Evolutionary conservation across 257 asterid genomes (phyloP).

Genomic region (Solanum dulcamara): DNA sequence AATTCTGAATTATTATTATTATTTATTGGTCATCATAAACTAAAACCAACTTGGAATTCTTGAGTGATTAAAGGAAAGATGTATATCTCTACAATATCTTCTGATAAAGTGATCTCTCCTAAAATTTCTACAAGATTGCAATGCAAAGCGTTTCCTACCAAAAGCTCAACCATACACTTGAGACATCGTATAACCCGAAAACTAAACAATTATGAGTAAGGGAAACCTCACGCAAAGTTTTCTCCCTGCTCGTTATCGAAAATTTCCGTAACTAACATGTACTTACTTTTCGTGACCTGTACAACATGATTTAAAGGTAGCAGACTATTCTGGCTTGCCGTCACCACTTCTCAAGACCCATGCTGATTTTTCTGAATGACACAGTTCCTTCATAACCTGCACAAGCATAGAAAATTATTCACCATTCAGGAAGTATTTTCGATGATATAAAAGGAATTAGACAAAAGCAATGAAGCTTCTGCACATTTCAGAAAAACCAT

Average conservation of each 20-base stretch:
- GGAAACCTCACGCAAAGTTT: background rate
- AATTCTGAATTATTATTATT: too few species aligned
- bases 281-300: background rate
- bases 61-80: background rate
- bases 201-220: background rate
- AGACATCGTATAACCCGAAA: background rate
- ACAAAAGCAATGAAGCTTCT: background rate
- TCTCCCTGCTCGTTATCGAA: background rate
- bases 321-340: constrained; percentile 21
- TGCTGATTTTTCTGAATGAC: constrained; percentile 42
- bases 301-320: background rate
- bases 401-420: background rate
- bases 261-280: background rate
- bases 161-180: background rate
- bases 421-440: background rate
- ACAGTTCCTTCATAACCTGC: constrained; percentile 66
- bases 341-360: constrained; percentile 66
- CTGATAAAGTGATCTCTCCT: background rate
- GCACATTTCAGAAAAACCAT: background rate
- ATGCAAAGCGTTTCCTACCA: background rate
- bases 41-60: background rate
- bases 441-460: background rate
- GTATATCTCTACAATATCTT: background rate
- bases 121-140: background rate
- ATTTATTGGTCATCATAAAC: background rate